These are phyloP conservation scores for Pseudogymnoascus sp. DNA, from an alignment of 2,329 filamentous ascomycete species.

Conservation along the genomic window DNA sequence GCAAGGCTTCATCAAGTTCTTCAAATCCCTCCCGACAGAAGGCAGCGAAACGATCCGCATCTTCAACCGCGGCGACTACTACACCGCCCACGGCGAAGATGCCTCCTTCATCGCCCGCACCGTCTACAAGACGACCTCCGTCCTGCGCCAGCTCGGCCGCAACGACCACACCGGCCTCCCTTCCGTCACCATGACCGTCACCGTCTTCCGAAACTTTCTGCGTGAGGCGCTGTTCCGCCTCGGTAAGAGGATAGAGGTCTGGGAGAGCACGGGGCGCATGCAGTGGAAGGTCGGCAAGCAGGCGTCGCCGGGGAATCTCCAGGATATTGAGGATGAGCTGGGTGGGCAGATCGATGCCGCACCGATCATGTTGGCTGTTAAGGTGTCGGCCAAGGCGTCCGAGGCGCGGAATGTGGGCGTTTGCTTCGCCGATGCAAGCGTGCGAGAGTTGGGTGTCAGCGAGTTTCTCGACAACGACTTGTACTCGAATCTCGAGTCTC, in stretches of 20 bases:
- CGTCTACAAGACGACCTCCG: conserved; percentile 95
- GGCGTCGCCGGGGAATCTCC: conserved; percentile 89
- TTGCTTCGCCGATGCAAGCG: conserved; percentile 95
- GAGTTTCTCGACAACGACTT: conserved; percentile 99
- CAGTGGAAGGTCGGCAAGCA: conserved; percentile 90
- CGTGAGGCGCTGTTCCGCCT: conserved; percentile 88
- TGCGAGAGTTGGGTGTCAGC: conserved; percentile 88
- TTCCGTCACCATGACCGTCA: conserved; percentile 91
- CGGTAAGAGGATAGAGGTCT: conserved; percentile 86
- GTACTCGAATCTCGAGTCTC: conserved; percentile 94
- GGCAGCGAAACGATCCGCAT: conserved; percentile 73
- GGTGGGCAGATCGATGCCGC: conserved; percentile 79
- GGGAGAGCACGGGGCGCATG: conserved; percentile 67
- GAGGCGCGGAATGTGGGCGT: conserved; percentile 85
- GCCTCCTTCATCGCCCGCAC: conserved; percentile 74
- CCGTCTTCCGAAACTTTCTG: conserved; percentile 91
- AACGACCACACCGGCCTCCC: conserved; percentile 76
- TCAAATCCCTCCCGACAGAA: conserved; percentile 69
- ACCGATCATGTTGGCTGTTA: conserved; percentile 91
- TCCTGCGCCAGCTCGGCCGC: conserved; percentile 80
- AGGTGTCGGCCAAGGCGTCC: conserved; percentile 76
- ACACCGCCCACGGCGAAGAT: conserved; percentile 85
- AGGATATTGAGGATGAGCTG: conserved; percentile 93
- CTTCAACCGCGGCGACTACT: conserved; percentile 91
- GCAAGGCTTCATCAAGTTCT: conserved; percentile 92